A percentile compares a stretch with the other conserved stretches of the same genome.
These are phyloP conservation scores for Pythium rhizo-oryzae DNA, from an alignment of 352 stramenopile species.

Conservation along the genomic window DNA sequence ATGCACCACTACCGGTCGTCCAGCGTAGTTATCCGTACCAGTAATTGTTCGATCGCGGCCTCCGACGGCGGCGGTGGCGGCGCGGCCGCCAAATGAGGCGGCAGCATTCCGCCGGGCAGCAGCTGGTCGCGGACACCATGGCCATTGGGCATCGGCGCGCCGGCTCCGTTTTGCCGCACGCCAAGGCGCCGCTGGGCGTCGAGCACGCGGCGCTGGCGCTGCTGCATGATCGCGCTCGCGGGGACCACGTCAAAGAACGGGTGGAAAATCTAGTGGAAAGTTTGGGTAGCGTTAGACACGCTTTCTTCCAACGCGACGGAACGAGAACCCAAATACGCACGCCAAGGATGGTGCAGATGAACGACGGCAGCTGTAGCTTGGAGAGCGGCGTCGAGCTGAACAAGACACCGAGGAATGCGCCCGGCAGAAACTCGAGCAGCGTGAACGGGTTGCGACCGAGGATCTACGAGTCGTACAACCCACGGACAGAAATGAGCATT, in stretches of 20 bases:
- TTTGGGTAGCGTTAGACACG: neutral
- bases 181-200: conserved; percentile 75
- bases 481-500: neutral
- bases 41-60: conserved; percentile 79
- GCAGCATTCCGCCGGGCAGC: conserved; percentile 61
- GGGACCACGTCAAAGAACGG: conserved; percentile 83
- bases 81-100: conserved; percentile 59
- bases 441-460: conserved; percentile 62
- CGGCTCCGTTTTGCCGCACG: conserved; percentile 32
- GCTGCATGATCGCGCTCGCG: conserved; percentile 55
- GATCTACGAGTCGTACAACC: conserved; percentile 43
- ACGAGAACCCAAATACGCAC: conserved; percentile 28
- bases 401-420: conserved; percentile 59
- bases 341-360: conserved; percentile 63
- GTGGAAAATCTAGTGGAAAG: conserved; percentile 45
- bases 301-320: neutral
- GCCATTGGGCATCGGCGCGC: conserved; percentile 27
- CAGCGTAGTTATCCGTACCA: conserved; percentile 37
- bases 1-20: neutral
- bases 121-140: conserved; percentile 86
- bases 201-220: conserved; percentile 71
- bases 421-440: conserved; percentile 62
- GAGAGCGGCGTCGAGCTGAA: conserved; percentile 74
- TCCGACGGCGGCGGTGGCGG: conserved; percentile 65
- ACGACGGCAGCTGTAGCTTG: conserved; percentile 72